A percentile compares a stretch with the other conserved stretches of the same genome.
These are phyloP conservation scores for Oryza australiensis DNA, from an alignment of 176 grass and related monocot genomes.

Conservation along the genomic window DNA sequence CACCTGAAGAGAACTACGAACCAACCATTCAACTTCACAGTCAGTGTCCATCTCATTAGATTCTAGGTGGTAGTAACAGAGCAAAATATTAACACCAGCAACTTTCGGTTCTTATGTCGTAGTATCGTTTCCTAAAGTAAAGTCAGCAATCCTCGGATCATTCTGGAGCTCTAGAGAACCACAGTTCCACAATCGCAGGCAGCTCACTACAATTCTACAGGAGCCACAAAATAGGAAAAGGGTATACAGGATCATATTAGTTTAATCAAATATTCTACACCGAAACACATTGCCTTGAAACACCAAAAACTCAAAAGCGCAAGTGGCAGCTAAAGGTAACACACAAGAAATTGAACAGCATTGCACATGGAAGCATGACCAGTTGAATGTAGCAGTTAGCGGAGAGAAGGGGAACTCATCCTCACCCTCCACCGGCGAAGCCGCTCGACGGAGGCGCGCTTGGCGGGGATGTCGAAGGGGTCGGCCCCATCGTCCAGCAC, in stretches of 20 bases:
- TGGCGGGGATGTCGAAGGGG: constrained; percentile 62
- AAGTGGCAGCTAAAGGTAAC: neutral
- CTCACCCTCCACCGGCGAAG: constrained; percentile 70
- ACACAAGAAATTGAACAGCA: neutral
- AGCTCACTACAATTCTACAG: neutral
- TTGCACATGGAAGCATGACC: neutral
- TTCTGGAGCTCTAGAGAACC: neutral
- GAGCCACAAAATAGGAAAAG: neutral
- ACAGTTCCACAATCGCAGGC: neutral
- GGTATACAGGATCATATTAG: neutral
- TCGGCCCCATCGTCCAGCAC: constrained; percentile 6
- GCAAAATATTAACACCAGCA: neutral
- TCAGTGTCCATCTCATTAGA: neutral
- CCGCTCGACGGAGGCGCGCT: constrained; percentile 53
- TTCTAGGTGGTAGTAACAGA: constrained; percentile 1
- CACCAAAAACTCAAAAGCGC: neutral
- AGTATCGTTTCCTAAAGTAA: neutral
- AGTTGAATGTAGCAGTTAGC: neutral
- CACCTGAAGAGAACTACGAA: neutral
- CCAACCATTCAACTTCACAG: neutral
- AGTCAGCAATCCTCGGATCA: neutral
- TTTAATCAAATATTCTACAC: neutral
- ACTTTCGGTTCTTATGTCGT: neutral
- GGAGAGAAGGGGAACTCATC: neutral
- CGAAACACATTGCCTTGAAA: neutral